A percentile compares a stretch with the other conserved stretches of the same genome.
Conservation (phyloP, 2,329 filamentous ascomycete genomes). For the Diaporthe destruens region DNA sequence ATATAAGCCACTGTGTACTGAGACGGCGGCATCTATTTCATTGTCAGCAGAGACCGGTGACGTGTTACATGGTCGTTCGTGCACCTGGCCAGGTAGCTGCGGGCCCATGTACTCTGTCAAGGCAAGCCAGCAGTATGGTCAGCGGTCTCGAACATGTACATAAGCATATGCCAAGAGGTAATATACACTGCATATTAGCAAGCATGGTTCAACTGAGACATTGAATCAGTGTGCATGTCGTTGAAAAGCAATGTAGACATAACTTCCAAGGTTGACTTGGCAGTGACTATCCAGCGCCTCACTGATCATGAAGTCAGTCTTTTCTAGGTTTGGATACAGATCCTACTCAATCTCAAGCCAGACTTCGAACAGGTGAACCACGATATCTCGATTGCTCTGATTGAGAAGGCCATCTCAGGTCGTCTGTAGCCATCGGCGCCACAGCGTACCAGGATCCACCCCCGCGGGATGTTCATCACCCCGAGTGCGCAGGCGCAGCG, state of each 20-base stretch:
- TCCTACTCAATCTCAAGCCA: neutral
- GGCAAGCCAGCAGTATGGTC: neutral
- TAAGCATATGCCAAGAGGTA: neutral
- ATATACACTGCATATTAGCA: neutral
- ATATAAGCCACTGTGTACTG: conserved; percentile 19
- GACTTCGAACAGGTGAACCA: neutral
- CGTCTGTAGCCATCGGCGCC: too few relatives aligned
- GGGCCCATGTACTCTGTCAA: neutral
- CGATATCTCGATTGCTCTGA: neutral
- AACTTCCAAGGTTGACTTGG: neutral
- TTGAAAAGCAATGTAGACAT: neutral
- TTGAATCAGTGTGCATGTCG: neutral
- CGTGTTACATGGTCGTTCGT: neutral
- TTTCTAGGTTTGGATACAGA: neutral
- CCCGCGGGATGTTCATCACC: neutral
- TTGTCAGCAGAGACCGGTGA: neutral
- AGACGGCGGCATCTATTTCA: neutral
- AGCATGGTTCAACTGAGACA: neutral
- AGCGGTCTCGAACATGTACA: neutral
- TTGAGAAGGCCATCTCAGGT: neutral
- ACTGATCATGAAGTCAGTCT: neutral
- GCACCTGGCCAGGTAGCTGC: neutral
- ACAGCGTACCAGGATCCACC: neutral
- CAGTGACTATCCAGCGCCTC: neutral
- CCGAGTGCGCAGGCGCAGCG: neutral